Base-by-base conservation (phyloP, 2,329 filamentous ascomycete species). In the Penicillium sp. region DNA sequence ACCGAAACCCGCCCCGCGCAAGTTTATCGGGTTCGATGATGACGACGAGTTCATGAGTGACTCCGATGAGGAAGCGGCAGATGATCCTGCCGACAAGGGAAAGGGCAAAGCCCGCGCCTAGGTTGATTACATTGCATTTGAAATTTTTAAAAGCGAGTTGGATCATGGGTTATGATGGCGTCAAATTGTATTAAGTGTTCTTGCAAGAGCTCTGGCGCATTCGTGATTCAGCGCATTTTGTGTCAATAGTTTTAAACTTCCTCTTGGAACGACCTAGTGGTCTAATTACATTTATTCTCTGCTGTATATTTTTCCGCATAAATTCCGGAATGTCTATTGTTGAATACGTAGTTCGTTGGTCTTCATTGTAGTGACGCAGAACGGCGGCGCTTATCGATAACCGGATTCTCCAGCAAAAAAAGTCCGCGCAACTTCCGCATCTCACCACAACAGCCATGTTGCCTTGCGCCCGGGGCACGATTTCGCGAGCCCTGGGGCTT, bases 21-120 rank as follows among this genome's bases (percentile, higher is more conserved):
- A 56, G 16, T 72, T 62, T 44, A 65, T 67, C 34, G 69, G 69
- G 1, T 72, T 72, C 37, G 69, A 72, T 43, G 68, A 71, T 9
- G 68, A 70, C 29, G 68, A 71, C 42, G 67, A 70, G 34, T 65
- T 67, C 30, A 65, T 67, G 56, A 67, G 62, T 37, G 66, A 68
- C 44, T 67, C 66, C 5, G 64, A 68, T 10, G 62, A 64, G 16
- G 57, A 56, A 6, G 50, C 53, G 10, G 37, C 30, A 18, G 50
- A 54, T 15, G 47, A 57, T 39, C 22, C 44, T 6, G 55, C 59
- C 37, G 52, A 48, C 16, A 66, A 68, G 45, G 61, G 60, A 23
- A 66, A 64, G 42, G 57, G 49, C 15, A 65, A 61, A 43, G 59
- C 49, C 13, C 60, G 48, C 26, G 58, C 51, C 27, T 62, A 22